Base-by-base conservation (phyloP, 352 stramenopile species). In the Pythium pyrilobum region DNA sequence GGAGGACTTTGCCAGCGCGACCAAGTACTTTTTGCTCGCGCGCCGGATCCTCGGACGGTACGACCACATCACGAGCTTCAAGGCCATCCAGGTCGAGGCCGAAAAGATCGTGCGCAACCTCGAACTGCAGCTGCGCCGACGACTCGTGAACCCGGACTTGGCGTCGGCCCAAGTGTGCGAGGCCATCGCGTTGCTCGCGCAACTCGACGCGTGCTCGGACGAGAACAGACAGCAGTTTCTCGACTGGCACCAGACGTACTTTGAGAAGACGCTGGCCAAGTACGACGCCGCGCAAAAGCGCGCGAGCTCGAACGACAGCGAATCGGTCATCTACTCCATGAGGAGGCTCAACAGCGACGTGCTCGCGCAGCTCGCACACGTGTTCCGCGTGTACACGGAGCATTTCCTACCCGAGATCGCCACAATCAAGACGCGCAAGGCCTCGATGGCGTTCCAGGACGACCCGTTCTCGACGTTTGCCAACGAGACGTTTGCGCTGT, bases 21-120 rank as follows among this genome's bases (percentile, higher is more conserved):
- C 87, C 28, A 84, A 92, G 62, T 96, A 91, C 44, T 97, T 89
- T 51, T 56, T 88, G n/a, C 64, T 92, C 13, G 87, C 85, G 21
- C 80, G 79, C 9, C 79, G 77, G n/a, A 95, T 96, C 44, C 62
- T 97, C 23, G 72, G 74, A 7, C 66, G 86, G 52, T 95, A 97
- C 59, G 80, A 92, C 45, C 81, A 96, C 62, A 93, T 97, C 29
- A 76, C 83, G 28, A 95, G 84, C 10, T 96, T 95, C 63, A 90
- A 92, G 60, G 81, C 85, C 9, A 96, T 96, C 63, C 83, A 94
- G 75, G 40, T 81, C 16, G 82, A 96, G 52, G 79, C 88, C 8
- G 82, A 94, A 42, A 82, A 85, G 49, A 95, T 94, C 56, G 89
- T 96, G 25, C 69, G 74, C 21, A 72, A 90, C 44, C 70, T 96